Base-by-base conservation (phyloP, 2,329 filamentous ascomycete species). In the Gnomoniopsis smithogilvyi region DNA sequence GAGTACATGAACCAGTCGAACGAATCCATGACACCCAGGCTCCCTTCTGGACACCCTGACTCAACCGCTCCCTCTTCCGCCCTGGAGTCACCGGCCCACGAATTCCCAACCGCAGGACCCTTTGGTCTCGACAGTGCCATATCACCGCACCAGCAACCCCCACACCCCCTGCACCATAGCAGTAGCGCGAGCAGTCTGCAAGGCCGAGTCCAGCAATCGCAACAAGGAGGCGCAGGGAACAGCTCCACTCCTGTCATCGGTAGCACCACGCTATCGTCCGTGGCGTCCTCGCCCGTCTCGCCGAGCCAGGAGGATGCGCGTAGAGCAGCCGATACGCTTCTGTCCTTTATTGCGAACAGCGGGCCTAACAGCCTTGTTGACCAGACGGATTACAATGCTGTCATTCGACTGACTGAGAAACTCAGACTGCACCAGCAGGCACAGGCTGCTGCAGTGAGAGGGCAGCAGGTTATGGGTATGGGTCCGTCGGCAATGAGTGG, bases 241-340 rank as follows among this genome's bases (percentile, higher is more conserved):
- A 58, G 60, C 36, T 47, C 49, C 14, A 76, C 74, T 3, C 67
- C 69, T 2, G 19, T 19, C 17, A 45, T 10, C 6, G 19, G 41
- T 19, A 45, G 14, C 36, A 54, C 53, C 14, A 76, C 74, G 3
- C 67, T 65, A 56, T 73, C 46, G 64, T 73, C 76, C 2, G 76
- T 85, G 41, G 76, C 84, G 62, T 81, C 82, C 45, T 81, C 85
- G 52, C 81, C 87, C 1, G 82, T 74, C 30, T 89, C 89, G 1
- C 90, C 89, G 0, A 92, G 88, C 0, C 90, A 92, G 65, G 92
- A 97, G 66, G 92, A 98, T 71, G 93, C 93, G 3, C 84, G 90
- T 43, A 83, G 86, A 54, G 94, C 93, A 1, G 82, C 96, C 4
- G 88, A 94, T 67, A 87, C 93, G 2, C 84, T 97, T 21, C 83